Evolutionary conservation across 2,329 filamentous ascomycete species (phyloP).

Genomic region (Fusarium tricinctum): DNA sequence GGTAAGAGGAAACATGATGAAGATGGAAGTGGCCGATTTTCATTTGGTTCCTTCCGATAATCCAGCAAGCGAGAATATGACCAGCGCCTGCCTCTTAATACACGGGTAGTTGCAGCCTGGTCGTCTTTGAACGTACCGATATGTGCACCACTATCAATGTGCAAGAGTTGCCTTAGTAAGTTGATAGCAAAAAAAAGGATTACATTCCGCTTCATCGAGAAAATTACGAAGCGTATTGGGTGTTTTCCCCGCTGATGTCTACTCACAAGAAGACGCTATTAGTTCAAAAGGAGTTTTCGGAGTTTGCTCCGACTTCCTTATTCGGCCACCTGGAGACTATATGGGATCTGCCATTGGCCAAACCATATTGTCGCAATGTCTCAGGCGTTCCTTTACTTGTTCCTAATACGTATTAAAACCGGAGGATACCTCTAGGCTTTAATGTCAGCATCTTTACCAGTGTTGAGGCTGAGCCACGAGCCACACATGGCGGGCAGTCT

Average conservation of each 20-base stretch:
- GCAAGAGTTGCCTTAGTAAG: neutral
- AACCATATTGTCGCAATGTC: neutral
- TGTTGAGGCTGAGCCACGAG: no score
- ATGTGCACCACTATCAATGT: no score
- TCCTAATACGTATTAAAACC: no score
- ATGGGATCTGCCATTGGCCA: slow-evolving; percentile 31
- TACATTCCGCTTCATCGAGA: neutral
- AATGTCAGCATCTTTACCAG: neutral
- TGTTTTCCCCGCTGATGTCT: no score
- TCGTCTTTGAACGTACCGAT: neutral
- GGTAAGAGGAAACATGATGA: neutral
- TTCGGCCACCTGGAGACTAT: slow-evolving; percentile 5
- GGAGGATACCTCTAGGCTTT: neutral
- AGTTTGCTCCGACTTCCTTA: slow-evolving; percentile 44
- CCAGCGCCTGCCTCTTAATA: neutral
- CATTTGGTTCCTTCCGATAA: neutral
- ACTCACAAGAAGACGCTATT: neutral
- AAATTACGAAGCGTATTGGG: no score
- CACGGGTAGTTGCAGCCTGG: slow-evolving; percentile 2
- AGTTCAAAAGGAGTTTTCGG: slow-evolving; percentile 45
- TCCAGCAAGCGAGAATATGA: neutral
- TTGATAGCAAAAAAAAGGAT: neutral
- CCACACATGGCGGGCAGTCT: no score
- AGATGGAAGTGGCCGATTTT: neutral
- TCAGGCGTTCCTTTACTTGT: neutral